phyloP scores from a whole-genome alignment of 768 basidiomycete species.

The Tricholoma furcatifolium region DNA sequence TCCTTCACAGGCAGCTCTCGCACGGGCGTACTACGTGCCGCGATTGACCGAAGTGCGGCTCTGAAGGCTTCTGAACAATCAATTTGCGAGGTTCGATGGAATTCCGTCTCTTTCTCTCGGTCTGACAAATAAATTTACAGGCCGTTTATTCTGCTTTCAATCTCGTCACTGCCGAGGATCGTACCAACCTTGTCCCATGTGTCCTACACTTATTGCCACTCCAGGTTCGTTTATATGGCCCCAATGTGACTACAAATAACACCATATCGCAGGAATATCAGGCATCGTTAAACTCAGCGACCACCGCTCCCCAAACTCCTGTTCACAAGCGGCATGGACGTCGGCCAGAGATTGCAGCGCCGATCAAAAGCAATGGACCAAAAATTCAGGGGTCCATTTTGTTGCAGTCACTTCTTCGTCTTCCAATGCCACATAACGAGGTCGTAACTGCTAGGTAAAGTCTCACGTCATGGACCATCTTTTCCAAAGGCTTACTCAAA shows the following conservation, averaged over 20 bases:
- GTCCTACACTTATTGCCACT: conserved; percentile 53
- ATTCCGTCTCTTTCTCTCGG: neutral
- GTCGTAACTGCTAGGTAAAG: conserved; percentile 69
- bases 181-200: conserved; percentile 61
- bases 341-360: conserved; percentile 7
- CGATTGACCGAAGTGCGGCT: conserved; percentile 64
- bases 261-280: conserved; percentile 21
- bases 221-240: conserved; percentile 34
- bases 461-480: conserved; percentile 3
- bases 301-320: neutral
- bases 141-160: conserved; percentile 61
- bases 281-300: conserved; percentile 1
- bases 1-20: conserved; percentile 56
- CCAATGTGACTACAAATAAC: neutral
- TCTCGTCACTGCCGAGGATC: conserved; percentile 47
- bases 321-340: conserved; percentile 13
- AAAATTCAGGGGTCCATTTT: conserved; percentile 85
- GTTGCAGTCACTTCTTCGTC: conserved; percentile 76
- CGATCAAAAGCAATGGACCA: conserved; percentile 49
- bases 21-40: conserved; percentile 74
- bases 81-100: conserved; percentile 53
- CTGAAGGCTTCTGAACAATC: conserved; percentile 46
- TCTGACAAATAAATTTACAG: conserved; percentile 35
- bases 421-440: conserved; percentile 65
- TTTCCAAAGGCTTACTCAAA: neutral